Evolutionary conservation across 805 yeast genomes (phyloP), one percentile per base, ranked within the genome.

Genomic region (Candida silvatica): DNA sequence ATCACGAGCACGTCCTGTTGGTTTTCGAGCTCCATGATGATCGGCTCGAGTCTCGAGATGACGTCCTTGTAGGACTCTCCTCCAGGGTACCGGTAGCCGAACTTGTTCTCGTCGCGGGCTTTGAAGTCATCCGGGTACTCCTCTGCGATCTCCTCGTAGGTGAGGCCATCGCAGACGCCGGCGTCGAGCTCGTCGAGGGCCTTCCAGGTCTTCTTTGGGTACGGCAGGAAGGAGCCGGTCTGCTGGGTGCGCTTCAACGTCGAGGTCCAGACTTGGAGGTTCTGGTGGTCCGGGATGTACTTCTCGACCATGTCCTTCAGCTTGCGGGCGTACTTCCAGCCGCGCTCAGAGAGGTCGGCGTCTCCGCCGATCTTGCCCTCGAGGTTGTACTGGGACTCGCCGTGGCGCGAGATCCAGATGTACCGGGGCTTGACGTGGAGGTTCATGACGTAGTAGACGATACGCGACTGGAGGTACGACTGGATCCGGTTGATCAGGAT

Each of bases 51-150:
- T 38, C 99, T 68, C 29, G 88, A 81, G 30, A 90, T 96, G 27
- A 92, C 95, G 50, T 92, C 99, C 38, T 95, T 73, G 58, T 92
- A 92, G 4, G 94, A 82, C 60, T 92, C 99, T 30, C 99, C 99
- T 8, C 97, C 97, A 29, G 96, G 74, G 58, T 92, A 92, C 36
- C 98, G 71, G 60, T 92, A 92, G 54, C 86, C 96, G 55, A 83
- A 92, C 62, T 92, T 92, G 63, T 92, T 82, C 45, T 84, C 95
- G 56, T 92, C 98, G 40, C 99, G 73, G 6, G 96, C 95, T 47
- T 77, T 82, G 62, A 92, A 92, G 52, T 92, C 99, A 44, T 86
- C 95, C 0, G 98, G 98, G 55, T 78, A 88, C 42, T 69, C 59
- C 22, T 70, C 62, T 48, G 85, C 94, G 49, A 90, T 86, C 42